Percentiles rank a stretch among this genome's conserved stretches.
Conservation (phyloP, 2,329 filamentous ascomycete species). For the Colletotrichum viniferum region DNA sequence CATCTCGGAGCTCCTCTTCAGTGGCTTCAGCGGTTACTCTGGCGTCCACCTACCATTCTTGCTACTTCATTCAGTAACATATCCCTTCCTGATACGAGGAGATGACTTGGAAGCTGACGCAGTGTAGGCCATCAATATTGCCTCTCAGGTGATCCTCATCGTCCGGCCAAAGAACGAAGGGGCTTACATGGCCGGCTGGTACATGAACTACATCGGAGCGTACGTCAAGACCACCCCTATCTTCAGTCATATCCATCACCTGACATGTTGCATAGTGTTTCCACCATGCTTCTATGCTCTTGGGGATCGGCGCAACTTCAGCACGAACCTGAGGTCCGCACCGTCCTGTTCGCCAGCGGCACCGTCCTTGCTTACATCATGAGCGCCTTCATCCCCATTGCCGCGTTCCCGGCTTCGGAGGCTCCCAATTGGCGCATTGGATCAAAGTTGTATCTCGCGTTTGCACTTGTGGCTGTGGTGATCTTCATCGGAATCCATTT, state of each 20-base stretch:
- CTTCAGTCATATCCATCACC: fast-evolving
- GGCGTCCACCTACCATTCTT: constrained; percentile 1
- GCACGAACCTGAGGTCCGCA: constrained; percentile 7
- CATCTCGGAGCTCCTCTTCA: background rate
- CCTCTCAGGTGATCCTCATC: constrained; percentile 1
- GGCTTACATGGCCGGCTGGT: constrained; percentile 14
- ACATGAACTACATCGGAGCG: constrained; percentile 18
- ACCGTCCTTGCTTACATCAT: constrained; percentile 1
- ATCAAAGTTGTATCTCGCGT: background rate
- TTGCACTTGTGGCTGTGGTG: background rate
- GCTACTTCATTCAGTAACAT: background rate
- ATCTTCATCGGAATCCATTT: constrained; percentile 10
- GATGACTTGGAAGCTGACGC: background rate
- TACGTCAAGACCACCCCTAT: background rate
- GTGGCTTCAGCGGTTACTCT: constrained; percentile 6
- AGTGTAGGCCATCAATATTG: background rate
- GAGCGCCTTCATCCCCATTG: constrained; percentile 14
- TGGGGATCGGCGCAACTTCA: constrained; percentile 2
- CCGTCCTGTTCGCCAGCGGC: constrained; percentile 12
- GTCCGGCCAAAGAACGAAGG: background rate
- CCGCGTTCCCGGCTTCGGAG: background rate
- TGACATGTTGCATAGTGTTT: background rate
- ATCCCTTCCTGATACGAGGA: fast-evolving
- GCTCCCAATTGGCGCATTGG: constrained; percentile 4
- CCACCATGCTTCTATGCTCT: constrained; percentile 4